A percentile compares a stretch with the other conserved stretches of the same genome.
Evolutionary conservation across 2,329 filamentous ascomycete species (phyloP).

Genomic region (Escovopsis weberi): DNA sequence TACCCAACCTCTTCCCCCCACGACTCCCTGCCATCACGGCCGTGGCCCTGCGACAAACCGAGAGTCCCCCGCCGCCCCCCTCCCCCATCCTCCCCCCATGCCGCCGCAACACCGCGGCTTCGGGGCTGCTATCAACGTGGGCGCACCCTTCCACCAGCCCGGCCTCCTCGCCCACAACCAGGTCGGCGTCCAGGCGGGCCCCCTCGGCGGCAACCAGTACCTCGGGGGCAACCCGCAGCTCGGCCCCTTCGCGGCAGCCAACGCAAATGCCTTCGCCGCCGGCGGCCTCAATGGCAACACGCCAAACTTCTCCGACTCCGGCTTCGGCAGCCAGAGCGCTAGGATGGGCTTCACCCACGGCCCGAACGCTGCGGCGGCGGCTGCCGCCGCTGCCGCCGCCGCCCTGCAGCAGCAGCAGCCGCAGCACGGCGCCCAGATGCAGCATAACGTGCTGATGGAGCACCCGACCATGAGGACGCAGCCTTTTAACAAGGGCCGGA

Average conservation of each 20-base stretch:
- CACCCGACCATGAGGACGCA: conserved; percentile 28
- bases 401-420: conserved; percentile 31
- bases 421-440: conserved; percentile 32
- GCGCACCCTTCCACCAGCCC: conserved; percentile 27
- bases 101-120: conserved; percentile 25
- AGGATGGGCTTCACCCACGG: conserved; percentile 71
- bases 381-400: too few relatives aligned
- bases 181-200: conserved; percentile 28
- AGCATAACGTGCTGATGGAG: conserved; percentile 27
- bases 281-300: conserved; percentile 42
- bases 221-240: conserved; percentile 52
- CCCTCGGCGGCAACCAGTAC: conserved; percentile 56
- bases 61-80: neutral
- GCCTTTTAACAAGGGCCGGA: conserved; percentile 61
- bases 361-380: conserved; percentile 34
- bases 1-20: too few relatives aligned
- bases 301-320: conserved; percentile 49
- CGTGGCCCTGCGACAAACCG: neutral
- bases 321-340: conserved; percentile 73
- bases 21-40: neutral
- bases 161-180: conserved; percentile 40
- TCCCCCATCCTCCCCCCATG: conserved; percentile 11
- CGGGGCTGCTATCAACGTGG: conserved; percentile 22
- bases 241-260: conserved; percentile 47
- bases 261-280: conserved; percentile 40